phyloP scores from a whole-genome alignment of 371 early-diverging fungal species.

The Mortierella sp. region DNA sequence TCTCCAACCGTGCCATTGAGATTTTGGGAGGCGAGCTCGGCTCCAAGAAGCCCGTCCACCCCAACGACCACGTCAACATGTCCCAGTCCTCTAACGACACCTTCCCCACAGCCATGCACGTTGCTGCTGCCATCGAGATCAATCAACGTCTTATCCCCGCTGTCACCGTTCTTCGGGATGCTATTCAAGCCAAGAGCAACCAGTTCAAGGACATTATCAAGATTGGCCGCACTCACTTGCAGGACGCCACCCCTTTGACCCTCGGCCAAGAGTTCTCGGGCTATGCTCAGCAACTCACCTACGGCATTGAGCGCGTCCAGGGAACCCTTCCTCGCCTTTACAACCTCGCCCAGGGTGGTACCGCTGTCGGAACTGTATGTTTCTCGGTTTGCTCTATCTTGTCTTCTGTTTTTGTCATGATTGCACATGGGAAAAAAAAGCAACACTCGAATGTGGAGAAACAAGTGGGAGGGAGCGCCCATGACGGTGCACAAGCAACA shows the following conservation, averaged over 20 bases:
- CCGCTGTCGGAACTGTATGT: constrained; percentile 94
- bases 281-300: constrained; percentile 87
- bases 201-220: constrained; percentile 91
- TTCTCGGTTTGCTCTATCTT: not conserved
- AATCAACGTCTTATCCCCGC: constrained; percentile 83
- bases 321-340: constrained; percentile 82
- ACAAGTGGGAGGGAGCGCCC: not conserved
- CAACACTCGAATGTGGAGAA: constrained; percentile 10
- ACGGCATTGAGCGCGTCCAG: constrained; percentile 87
- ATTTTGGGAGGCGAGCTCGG: constrained; percentile 91
- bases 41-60: constrained; percentile 92
- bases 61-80: constrained; percentile 98
- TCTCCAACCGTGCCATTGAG: constrained; percentile 97
- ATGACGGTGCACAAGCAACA: too few species aligned
- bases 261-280: constrained; percentile 98
- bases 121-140: constrained; percentile 88
- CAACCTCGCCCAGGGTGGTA: constrained; percentile 94
- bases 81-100: constrained; percentile 97
- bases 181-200: constrained; percentile 76
- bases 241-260: constrained; percentile 97
- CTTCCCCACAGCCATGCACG: constrained; percentile 99
- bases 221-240: constrained; percentile 95
- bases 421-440: constrained; percentile 13
- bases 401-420: not conserved
- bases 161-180: constrained; percentile 76